A percentile compares a stretch with the other conserved stretches of the same genome.
Evolutionary conservation across 2,329 filamentous ascomycete genomes (phyloP).

Genomic region (Claviceps cyperi): DNA sequence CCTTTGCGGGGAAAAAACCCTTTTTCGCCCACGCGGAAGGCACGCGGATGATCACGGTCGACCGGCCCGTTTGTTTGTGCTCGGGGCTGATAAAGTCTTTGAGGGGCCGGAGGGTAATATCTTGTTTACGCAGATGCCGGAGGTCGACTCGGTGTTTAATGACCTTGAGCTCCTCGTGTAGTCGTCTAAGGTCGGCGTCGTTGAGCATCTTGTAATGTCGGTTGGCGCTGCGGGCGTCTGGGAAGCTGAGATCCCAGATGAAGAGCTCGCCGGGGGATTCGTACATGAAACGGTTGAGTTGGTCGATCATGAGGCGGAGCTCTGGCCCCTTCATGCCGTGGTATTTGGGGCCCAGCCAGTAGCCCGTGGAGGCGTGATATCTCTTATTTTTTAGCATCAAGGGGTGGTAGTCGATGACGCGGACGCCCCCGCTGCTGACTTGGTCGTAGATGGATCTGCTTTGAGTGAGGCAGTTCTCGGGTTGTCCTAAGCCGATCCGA

Average conservation of each 20-base stretch:
- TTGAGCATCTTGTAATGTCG: constrained; percentile 1
- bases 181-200: constrained; percentile 1
- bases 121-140: constrained; percentile 6
- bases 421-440: constrained; percentile 14
- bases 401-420: constrained; percentile 18
- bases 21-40: constrained; percentile 10
- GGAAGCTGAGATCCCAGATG: constrained; percentile 17
- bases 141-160: constrained; percentile 12
- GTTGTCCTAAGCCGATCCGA: constrained; percentile 4
- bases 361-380: constrained; percentile 12
- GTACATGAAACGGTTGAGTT: constrained; percentile 16
- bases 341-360: constrained; percentile 4
- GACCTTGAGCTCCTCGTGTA: constrained; percentile 11
- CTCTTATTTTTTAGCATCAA: not conserved
- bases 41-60: constrained; percentile 17
- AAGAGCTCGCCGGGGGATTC: constrained; percentile 18
- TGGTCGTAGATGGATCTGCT: constrained; percentile 10
- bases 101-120: constrained; percentile 14
- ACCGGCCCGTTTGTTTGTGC: constrained; percentile 3
- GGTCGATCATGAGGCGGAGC: constrained; percentile 14
- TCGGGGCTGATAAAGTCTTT: constrained; percentile 11
- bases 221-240: constrained; percentile 3
- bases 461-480: constrained; percentile 14
- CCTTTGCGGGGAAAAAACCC: constrained; percentile 10
- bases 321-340: constrained; percentile 15